Evolutionary conservation across 768 basidiomycete genomes (phyloP), one percentile per base, ranked within the genome.

Genomic region (Tylopilus plumbeoviolaceoides): DNA sequence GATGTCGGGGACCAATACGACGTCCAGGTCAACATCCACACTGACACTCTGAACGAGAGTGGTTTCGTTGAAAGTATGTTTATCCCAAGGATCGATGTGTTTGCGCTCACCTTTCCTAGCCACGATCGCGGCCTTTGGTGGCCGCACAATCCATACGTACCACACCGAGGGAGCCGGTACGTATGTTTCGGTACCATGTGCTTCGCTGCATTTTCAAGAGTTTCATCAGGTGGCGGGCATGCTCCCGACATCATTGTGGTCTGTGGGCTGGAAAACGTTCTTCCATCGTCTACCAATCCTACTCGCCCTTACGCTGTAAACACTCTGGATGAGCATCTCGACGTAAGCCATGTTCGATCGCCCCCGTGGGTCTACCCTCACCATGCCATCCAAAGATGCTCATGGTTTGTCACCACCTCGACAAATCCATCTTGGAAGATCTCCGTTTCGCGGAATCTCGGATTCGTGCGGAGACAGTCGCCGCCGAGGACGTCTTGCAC

Each of bases 231-330:
- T 45, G 93, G 94, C 14, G 94, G 97, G 12, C 95, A 98, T 65
- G 95, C 95, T 2, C 97, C 97, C 0, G 97, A 98, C 63, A 98
- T 98, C 70, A 95, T 99, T 65, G 87, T 91, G n/a, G 95, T 98
- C 20, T 95, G 93, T 56, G 91, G 90, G 27, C 80, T 82, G 7
- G 73, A 84, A 2, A 95, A 98, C 53, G 94, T 98, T 3, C 74
- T 98, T 9, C 97, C 97, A 0, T 93, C 91, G 8, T 98, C 97
- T 9, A 99, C 97, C 5, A 99, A 95, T 64, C 97, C 97, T 7
- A 98, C 97, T 0, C 78, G 97, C 38, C 97, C 97, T 0, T 98
- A 85, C 65, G 80, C 92, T 2, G 73, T 75, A 30, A 98, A 98
- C 65, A 99, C 97, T 0, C 75, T 98, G 7, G 94, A 97, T 57